Evolutionary conservation across 345 rosid species (phyloP), one percentile per base, ranked within the genome.

Genomic region (Raphanus sativus): DNA sequence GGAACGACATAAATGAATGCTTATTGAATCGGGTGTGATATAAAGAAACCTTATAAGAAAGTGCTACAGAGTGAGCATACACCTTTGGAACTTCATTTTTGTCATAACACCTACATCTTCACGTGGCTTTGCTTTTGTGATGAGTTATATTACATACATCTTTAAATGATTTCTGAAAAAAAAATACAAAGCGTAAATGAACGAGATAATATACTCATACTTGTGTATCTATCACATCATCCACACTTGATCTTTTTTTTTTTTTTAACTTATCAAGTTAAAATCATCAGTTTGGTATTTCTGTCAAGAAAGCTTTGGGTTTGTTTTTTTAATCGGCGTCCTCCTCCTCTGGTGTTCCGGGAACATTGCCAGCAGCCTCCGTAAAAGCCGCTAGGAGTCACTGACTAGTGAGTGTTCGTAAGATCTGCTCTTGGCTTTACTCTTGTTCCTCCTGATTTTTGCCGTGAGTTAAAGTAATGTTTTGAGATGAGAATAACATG

Each of bases 81-180:
- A 28, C 62, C 61, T 75, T 75, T 28, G 6, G 8, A 59, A 59
- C 33, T 59, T 17, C 26, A 17, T 67, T 40, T 11, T 2, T 29
- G 29, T 69, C 50, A 38, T 25, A 52, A 36, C 11, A 65, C 30
- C 24, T 65, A 24, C 74, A 74, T 82, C 80, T 61, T 79, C 81
- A 29, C 11, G 68, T 64, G 68, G 21, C 10, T 48, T 73, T 52
- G 82, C 65, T 77, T 80, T 88, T 21, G 32, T 38, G 86, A 90
- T 54, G 4, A 90, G 86, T 21, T 84, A 13, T 5, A 11, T 40
- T 34, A 88, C 86, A 89, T 81, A 64, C 60, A 8, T 55, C 60
- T 21, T 15, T 0, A 55, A 88, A 91, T 69, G 97, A 90, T 84
- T 87, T 86, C 93, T 88, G 82, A 13, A 69, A 4, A 69, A 4